Evolutionary conservation across 73 alveolate genomes (phyloP).

Genomic region (Stentor coeruleus): DNA sequence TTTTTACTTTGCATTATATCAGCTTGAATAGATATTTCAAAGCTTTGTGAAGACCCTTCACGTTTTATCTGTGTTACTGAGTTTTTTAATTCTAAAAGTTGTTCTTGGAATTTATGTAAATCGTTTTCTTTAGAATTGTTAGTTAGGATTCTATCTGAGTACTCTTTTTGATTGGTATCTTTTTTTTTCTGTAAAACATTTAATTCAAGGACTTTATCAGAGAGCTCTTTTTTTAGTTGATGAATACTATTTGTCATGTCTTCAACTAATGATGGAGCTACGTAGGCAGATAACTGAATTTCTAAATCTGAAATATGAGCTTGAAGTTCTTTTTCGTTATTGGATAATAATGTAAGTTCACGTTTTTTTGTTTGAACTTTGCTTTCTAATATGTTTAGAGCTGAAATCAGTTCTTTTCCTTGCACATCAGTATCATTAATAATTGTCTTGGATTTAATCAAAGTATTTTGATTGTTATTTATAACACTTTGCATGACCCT

Average conservation of each 20-base stretch:
- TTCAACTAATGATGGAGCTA: neutral
- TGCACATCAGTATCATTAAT: neutral
- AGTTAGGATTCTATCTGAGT: neutral
- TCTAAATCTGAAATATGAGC: constrained; percentile 11
- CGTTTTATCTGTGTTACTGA: neutral
- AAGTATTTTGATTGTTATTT: neutral
- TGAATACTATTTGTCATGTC: neutral
- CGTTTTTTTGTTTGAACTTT: neutral
- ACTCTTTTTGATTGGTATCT: neutral
- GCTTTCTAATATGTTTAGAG: neutral
- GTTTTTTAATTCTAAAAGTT: neutral
- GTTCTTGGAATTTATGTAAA: neutral
- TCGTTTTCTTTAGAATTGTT: neutral
- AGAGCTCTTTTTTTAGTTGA: neutral
- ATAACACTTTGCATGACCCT: neutral
- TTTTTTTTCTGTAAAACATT: neutral
- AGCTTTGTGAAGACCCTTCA: neutral
- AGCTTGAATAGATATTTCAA: neutral
- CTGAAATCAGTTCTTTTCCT: neutral
- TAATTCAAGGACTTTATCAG: neutral
- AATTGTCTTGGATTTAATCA: neutral
- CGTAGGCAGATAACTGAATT: neutral
- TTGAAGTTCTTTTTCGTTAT: neutral
- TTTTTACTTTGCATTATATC: neutral
- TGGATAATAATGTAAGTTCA: neutral